Conservation (phyloP, 306 rosid genomes). For the Rosa chinensis region DNA sequence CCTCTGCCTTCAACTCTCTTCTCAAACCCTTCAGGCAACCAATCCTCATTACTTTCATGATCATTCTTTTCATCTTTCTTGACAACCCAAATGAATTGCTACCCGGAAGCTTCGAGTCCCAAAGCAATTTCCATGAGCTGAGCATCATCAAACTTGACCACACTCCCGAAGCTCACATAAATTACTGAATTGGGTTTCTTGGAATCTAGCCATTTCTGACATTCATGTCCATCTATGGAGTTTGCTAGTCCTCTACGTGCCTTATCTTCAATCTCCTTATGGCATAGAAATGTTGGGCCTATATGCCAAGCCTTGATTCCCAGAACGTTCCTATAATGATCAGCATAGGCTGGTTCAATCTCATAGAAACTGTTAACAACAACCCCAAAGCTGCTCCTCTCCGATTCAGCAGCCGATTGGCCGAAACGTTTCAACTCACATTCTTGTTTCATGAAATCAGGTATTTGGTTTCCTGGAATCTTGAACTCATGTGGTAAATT, state of each 20-base stretch:
- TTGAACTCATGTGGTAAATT: conserved; percentile 10
- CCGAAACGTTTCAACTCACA: neutral
- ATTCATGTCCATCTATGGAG: conserved; percentile 25
- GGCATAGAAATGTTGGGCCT: conserved; percentile 25
- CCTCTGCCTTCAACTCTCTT: conserved; percentile 36
- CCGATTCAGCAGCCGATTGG: neutral
- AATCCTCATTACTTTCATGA: conserved; percentile 10
- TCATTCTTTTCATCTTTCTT: conserved; percentile 20
- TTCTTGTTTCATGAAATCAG: neutral
- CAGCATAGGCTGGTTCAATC: conserved; percentile 31
- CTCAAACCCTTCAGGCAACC: conserved; percentile 40
- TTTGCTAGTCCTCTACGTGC: conserved; percentile 20
- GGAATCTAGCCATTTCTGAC: conserved; percentile 36
- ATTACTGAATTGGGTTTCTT: conserved; percentile 38
- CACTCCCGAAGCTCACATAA: conserved; percentile 39
- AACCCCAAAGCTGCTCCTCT: conserved; percentile 24
- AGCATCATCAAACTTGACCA: conserved; percentile 10
- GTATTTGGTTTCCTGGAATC: neutral
- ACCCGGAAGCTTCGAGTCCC: conserved; percentile 35
- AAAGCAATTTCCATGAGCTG: conserved; percentile 38
- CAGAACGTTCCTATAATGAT: conserved; percentile 24
- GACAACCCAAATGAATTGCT: conserved; percentile 46
- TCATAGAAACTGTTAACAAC: conserved; percentile 36
- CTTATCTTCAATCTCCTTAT: conserved; percentile 1
- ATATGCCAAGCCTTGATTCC: conserved; percentile 32